Base-by-base conservation (phyloP, 257 asterid species). In the Mentha longifolia region DNA sequence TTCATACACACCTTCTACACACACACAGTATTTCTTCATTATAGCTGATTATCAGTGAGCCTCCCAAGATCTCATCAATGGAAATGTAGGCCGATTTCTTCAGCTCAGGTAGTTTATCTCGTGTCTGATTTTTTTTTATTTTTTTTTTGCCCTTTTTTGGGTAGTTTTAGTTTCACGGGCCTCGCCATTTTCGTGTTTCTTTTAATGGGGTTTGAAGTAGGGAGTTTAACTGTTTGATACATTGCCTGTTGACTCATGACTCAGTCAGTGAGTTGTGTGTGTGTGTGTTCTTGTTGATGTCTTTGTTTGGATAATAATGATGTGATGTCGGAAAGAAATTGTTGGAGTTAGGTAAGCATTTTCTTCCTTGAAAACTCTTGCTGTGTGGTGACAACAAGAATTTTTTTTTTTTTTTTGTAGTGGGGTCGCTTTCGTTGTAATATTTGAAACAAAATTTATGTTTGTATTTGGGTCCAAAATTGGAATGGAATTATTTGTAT, bases 351-450 rank as follows among this genome's bases (percentile, higher is more conserved):
- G 83, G 78, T 76, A 54, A 69, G 63, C 22, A 50, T 72, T 82
- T 61, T 33, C 33, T 55, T 25, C 61, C 60, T 60, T 25, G 39
- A 51, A 59, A 41, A 46, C 30, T 70, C 70, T 20, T 33, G 75
- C 49, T 71, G 50, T 50, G 71, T 68, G 77, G 68, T 68, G 72
- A 70, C 78, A 69, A 71, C 73, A 25, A 35, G 62, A 73, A 54
- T 78, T 75, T 42, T 28, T 15, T 64, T 43, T 41, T 50, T 74
- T 58, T 50, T 62, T 77, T 58, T 42, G 5, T 25, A 62, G 78
- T 83, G 83, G 85, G 84, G 85, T 81, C 88, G 62, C 78, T 81
- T 81, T 84, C 85, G 15, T 73, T 55, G 39, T 7, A 22, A 20
- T 57, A 45, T 75, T 72, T 55, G 73, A 51, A 54, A 56, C 64